Conservation (phyloP, 176 grass and related monocot genomes). For the Thalia dealbata region DNA sequence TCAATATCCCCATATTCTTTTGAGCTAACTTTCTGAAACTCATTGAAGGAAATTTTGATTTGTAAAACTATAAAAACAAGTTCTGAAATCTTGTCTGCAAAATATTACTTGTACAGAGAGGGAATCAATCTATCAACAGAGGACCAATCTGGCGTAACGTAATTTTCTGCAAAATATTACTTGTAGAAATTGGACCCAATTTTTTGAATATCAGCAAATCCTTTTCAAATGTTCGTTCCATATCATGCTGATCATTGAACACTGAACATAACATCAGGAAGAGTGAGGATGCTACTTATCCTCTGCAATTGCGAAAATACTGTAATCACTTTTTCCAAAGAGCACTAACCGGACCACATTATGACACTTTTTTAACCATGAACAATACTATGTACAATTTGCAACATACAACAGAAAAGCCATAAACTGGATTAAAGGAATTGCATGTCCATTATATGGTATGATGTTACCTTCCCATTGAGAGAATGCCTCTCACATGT, state of each 20-base stretch:
- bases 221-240: background rate
- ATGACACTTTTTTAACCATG: background rate
- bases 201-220: background rate
- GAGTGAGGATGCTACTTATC: background rate
- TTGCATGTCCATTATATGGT: background rate
- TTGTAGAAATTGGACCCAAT: background rate
- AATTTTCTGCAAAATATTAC: background rate
- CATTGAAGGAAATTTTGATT: background rate
- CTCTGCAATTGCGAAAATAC: background rate
- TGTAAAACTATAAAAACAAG: background rate
- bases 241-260: background rate
- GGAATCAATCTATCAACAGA: background rate
- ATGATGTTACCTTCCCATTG: slow-evolving; percentile 77
- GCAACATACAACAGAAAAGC: background rate
- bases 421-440: background rate
- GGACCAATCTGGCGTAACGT: background rate
- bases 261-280: background rate
- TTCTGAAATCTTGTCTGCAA: background rate
- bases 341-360: background rate
- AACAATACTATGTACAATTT: background rate
- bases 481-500: slow-evolving; percentile 90
- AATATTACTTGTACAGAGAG: background rate
- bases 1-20: background rate
- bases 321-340: background rate
- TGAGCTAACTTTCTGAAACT: background rate